Evolutionary conservation across 2,329 filamentous ascomycete genomes (phyloP), one percentile per base, ranked within the genome.

Genomic region (Verticillium dahliae): DNA sequence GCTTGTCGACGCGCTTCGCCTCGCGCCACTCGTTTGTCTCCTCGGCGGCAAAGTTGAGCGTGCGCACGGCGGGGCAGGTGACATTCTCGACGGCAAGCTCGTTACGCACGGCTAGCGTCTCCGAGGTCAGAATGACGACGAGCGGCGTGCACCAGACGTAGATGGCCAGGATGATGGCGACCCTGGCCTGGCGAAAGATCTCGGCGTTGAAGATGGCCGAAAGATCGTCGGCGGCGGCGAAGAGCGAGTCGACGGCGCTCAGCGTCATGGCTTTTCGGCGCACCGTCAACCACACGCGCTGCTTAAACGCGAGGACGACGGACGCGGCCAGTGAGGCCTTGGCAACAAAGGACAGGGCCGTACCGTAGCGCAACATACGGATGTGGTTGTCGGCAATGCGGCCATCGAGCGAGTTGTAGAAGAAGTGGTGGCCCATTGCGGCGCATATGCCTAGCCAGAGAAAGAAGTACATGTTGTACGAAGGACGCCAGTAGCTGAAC

Each of bases 141-240:
- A 76, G 61, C 0, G 74, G 74, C 10, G 74, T 74, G n/a, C 67
- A 72, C 73, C 74, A 76, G n/a, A 74, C 66, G 39, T 72, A 70
- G 10, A 70, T 35, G 33, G 74, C 74, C 55, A 76, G 67, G 9
- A 73, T 22, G 62, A 73, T 72, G 18, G 73, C 72, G 10, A 74
- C 55, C 41, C 69, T 72, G 27, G 74, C 74, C 22, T 70, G 65
- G 52, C 65, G 66, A 39, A 70, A 73, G 27, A 73, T 59, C 39
- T 74, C 72, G 1, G 67, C 7, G 57, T 72, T 74, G 62, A 68
- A 65, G 6, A 74, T 59, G 27, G 72, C 67, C 4, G 66, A 65
- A 58, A 72, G 52, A 41, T 74, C 72, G 39, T 73, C 72, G 1
- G 71, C 70, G 1, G 72, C 72, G 2, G 72, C 72, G 50, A 74